Evolutionary conservation across 148 eudicot species (phyloP).

Genomic region (Salicornia ramosissima): DNA sequence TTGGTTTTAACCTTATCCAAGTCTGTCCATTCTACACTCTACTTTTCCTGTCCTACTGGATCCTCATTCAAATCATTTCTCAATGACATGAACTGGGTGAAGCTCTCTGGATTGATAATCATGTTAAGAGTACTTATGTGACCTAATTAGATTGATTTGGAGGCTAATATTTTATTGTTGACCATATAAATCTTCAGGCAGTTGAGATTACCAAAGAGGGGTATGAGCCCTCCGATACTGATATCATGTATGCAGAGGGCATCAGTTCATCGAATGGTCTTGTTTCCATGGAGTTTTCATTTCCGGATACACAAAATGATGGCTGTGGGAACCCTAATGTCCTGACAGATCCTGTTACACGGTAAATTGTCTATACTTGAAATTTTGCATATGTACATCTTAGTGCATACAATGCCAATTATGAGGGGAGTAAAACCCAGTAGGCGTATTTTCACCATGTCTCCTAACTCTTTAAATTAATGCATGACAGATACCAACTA

Average conservation of each 20-base stretch:
- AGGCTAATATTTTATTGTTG: neutral
- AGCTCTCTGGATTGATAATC: no score
- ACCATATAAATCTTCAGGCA: constrained; percentile 48
- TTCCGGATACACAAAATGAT: constrained; percentile 34
- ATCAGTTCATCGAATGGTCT: constrained; percentile 48
- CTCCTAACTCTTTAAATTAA: neutral
- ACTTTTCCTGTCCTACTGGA: no score
- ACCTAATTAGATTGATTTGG: no score
- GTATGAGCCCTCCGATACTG: constrained; percentile 72
- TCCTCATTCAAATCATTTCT: no score
- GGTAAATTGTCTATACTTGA: constrained; percentile 31
- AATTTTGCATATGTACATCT: no score
- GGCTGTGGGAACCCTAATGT: constrained; percentile 32
- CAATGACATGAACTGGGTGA: no score
- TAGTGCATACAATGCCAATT: no score
- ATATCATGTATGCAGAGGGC: constrained; percentile 60
- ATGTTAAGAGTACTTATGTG: no score
- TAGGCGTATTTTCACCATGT: no score
- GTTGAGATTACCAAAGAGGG: constrained; percentile 56
- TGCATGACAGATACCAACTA: constrained; percentile 47
- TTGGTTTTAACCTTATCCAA: no score
- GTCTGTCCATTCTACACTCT: no score
- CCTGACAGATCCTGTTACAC: constrained; percentile 29
- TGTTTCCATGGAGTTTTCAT: constrained; percentile 46
- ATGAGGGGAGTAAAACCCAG: no score